Base-by-base conservation (phyloP, 140 eudicot species). In the Anethum foeniculum region DNA sequence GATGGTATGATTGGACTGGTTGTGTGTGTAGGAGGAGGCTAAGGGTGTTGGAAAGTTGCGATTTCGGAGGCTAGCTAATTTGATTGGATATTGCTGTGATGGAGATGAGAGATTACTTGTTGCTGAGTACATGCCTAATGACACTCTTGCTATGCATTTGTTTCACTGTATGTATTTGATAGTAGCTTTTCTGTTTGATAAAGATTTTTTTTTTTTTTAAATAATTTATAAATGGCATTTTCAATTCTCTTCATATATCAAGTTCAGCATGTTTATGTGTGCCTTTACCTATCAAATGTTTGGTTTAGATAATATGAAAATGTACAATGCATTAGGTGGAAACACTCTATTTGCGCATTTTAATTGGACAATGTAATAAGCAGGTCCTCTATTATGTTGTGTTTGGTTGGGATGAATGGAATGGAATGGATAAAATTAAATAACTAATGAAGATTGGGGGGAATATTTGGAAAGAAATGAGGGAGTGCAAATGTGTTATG, bases 61-160 rank as follows among this genome's bases (percentile, higher is more conserved):
- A 46, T 91, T 90, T 78, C 81, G 58, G 69, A 89, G 90, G 75
- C 88, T 93, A 64, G 97, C 93, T 34, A 93, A 91, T 88, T 88
- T 93, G 87, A 93, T 93, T 71, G 98, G 98, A 30, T 91, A 91
- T 84, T 91, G 98, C 84, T 93, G 98, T 78, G 97, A 93, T 47
- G 97, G 97, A 77, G 98, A 93, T 90, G 98, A 93, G 90, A 90
- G 97, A 84, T 87, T 93, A 84, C 91, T 93, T 78, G 92, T 93
- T 90, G 97, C 98, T 0, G 98, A 93, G 86, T 91, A 85, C 88
- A 91, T 93, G 98, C 98, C 98, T 39, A 91, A 93, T 71, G 97
- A 93, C 81, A 93, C 97, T 77, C 97, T 93, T 83, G 96, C 97
- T 69, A 93, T 91, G 89, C 98, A 93, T 90, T 83, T 93, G 52